phyloP scores from a whole-genome alignment of 139 green algal species.

The Closterium sp. region DNA sequence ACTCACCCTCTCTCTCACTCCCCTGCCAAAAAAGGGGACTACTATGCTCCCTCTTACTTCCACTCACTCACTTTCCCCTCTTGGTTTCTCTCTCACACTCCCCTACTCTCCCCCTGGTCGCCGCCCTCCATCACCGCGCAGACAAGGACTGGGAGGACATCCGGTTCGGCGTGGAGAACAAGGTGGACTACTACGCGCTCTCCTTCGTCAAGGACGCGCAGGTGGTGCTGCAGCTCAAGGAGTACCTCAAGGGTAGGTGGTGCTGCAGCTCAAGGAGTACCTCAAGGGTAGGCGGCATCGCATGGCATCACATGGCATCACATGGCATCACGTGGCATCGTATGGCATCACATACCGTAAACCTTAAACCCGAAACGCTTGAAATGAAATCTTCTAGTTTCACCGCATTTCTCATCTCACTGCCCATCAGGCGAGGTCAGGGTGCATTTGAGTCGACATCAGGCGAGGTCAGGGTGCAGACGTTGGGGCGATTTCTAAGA shows the following conservation, averaged over 20 bases:
- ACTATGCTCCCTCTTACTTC: background rate
- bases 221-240: constrained; percentile 54
- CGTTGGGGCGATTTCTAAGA: background rate
- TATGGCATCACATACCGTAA: too few relatives aligned
- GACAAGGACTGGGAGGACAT: constrained; percentile 59
- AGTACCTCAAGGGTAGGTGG: constrained; percentile 37
- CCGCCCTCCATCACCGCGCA: background rate
- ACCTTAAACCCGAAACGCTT: too few relatives aligned
- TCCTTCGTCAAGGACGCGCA: constrained; percentile 56
- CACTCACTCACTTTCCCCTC: background rate
- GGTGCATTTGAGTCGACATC: too few relatives aligned
- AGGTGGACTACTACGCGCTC: constrained; percentile 56
- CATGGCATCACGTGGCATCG: too few relatives aligned
- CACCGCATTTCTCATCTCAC: background rate
- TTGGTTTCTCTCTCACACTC: too few relatives aligned
- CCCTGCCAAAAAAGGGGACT: too few relatives aligned
- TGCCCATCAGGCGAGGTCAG: background rate
- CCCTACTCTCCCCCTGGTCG: background rate
- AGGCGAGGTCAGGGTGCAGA: too few relatives aligned
- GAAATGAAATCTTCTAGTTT: too few relatives aligned
- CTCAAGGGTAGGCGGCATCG: background rate
- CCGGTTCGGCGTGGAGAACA: constrained; percentile 52
- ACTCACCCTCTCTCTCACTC: too few relatives aligned
- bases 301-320: background rate
- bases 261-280: background rate